Percentiles rank a stretch among this genome's conserved stretches.
These are phyloP conservation scores for Boletus sensibilis DNA, from an alignment of 768 basidiomycete genomes.

Conservation along the genomic window DNA sequence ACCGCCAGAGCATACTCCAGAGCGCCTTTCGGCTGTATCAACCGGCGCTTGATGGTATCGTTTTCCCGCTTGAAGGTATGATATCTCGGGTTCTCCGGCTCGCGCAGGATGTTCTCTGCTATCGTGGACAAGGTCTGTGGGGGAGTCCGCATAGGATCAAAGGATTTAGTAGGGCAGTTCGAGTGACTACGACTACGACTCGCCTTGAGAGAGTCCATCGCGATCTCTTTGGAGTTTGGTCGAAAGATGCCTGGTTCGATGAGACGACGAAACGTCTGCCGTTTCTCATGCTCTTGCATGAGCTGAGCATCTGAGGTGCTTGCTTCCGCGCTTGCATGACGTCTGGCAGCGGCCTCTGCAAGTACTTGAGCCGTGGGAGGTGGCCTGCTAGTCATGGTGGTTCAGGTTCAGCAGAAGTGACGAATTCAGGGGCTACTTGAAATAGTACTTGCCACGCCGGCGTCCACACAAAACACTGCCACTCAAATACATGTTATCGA, in stretches of 20 bases:
- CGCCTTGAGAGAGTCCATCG: slow-evolving; percentile 64
- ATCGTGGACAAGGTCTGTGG: slow-evolving; percentile 60
- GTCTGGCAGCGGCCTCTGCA: slow-evolving; percentile 31
- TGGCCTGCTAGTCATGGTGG: slow-evolving; percentile 12
- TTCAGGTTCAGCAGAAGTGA: not conserved
- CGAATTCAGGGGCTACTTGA: slow-evolving; percentile 18
- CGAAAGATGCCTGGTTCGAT: slow-evolving; percentile 78
- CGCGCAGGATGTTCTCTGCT: slow-evolving; percentile 69
- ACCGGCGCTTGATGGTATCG: slow-evolving; percentile 55
- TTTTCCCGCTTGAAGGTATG: slow-evolving; percentile 79
- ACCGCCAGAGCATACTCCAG: slow-evolving; percentile 78
- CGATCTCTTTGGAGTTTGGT: slow-evolving; percentile 62
- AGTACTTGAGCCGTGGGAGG: slow-evolving; percentile 22
- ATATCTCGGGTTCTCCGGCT: slow-evolving; percentile 72
- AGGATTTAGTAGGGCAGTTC: not conserved
- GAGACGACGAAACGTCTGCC: slow-evolving; percentile 70
- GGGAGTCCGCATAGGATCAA: not conserved
- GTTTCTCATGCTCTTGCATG: slow-evolving; percentile 57
- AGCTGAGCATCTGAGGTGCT: slow-evolving; percentile 10
- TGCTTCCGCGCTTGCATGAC: slow-evolving; percentile 6
- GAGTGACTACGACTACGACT: not conserved
- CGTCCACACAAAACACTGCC: no score
- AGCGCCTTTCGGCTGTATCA: slow-evolving; percentile 69
- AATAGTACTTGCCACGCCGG: not conserved
- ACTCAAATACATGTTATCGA: not conserved